Evolutionary conservation across 1,284 basidiomycete species (phyloP).

Genomic region (Trichosporon ovoides): DNA sequence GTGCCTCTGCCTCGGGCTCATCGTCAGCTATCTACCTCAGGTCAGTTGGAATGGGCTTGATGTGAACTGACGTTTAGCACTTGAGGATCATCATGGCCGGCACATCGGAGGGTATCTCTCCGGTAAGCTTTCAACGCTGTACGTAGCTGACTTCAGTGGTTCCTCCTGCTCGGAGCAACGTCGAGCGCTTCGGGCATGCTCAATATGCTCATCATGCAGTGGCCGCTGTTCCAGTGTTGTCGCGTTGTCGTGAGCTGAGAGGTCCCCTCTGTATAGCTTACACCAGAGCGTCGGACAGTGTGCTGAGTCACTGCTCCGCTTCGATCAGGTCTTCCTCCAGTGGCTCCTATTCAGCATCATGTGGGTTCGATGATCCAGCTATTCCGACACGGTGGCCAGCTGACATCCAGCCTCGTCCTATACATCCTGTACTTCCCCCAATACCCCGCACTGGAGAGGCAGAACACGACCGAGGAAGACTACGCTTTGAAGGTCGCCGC

Average conservation of each 20-base stretch:
- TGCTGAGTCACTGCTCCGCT: conserved; percentile 73
- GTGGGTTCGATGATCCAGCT: conserved; percentile 53
- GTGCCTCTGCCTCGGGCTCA: conserved; percentile 69
- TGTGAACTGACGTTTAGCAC: conserved; percentile 19
- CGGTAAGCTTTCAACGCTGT: conserved; percentile 41
- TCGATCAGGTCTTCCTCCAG: conserved; percentile 75
- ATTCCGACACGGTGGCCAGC: conserved; percentile 4
- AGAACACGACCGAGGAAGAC: conserved; percentile 49
- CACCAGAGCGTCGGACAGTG: conserved; percentile 59
- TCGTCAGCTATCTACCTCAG: conserved; percentile 85
- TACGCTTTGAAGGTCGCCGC: neutral
- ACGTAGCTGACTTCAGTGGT: conserved; percentile 55
- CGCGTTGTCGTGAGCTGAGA: conserved; percentile 30
- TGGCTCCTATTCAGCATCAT: conserved; percentile 82
- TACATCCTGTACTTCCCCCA: conserved; percentile 89
- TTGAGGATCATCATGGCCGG: conserved; percentile 52
- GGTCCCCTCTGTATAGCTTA: neutral
- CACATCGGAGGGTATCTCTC: conserved; percentile 82
- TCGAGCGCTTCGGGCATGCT: conserved; percentile 72
- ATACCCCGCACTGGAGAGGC: conserved; percentile 44
- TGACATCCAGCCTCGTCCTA: conserved; percentile 64
- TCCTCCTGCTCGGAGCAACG: conserved; percentile 85
- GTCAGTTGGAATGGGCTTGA: too few species aligned
- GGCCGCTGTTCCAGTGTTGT: conserved; percentile 80
- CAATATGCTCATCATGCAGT: conserved; percentile 88